Percentiles rank a stretch among this genome's conserved stretches.
phyloP scores from a whole-genome alignment of 2,329 filamentous ascomycete species.

The Fusarium protoensiforme region DNA sequence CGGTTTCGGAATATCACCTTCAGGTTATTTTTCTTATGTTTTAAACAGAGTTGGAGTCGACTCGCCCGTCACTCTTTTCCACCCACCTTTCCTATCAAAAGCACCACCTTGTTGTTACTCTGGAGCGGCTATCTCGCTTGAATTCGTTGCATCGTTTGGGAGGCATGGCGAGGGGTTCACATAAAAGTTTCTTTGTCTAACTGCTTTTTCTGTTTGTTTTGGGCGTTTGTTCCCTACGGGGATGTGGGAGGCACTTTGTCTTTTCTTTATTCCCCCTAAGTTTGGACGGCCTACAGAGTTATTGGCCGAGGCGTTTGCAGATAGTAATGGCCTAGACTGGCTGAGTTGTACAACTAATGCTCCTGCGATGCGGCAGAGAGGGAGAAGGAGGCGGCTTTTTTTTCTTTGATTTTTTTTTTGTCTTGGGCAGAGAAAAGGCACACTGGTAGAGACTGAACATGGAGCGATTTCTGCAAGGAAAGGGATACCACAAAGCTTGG shows the following conservation, averaged over 20 bases:
- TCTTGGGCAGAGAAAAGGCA: slow-evolving; percentile 14
- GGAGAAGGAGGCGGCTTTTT: slow-evolving; percentile 28
- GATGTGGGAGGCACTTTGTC: slow-evolving; percentile 36
- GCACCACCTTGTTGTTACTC: slow-evolving; percentile 25
- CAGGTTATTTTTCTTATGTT: slow-evolving; percentile 35
- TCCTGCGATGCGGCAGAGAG: slow-evolving; percentile 37
- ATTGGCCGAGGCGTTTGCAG: slow-evolving; percentile 38
- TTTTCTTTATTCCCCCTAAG: slow-evolving; percentile 30
- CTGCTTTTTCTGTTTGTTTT: slow-evolving; percentile 20
- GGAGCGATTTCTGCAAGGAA: slow-evolving; percentile 13
- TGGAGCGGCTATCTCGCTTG: slow-evolving; percentile 27
- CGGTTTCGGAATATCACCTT: background rate
- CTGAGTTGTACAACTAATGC: slow-evolving; percentile 42
- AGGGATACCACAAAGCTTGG: slow-evolving; percentile 22
- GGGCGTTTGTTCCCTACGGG: slow-evolving; percentile 40
- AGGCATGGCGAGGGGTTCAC: slow-evolving; percentile 48
- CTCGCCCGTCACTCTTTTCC: slow-evolving; percentile 14
- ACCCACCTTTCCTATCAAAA: slow-evolving; percentile 29
- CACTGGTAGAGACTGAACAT: slow-evolving; percentile 20
- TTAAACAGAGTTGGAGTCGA: slow-evolving; percentile 8
- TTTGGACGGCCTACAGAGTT: slow-evolving; percentile 32
- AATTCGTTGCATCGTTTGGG: slow-evolving; percentile 46
- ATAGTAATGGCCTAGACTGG: slow-evolving; percentile 33
- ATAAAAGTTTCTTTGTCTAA: slow-evolving; percentile 39
- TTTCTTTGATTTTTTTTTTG: background rate